A percentile compares a stretch with the other conserved stretches of the same genome.
phyloP scores from a whole-genome alignment of 2,329 filamentous ascomycete genomes.

The Lachnellula occidentalis region DNA sequence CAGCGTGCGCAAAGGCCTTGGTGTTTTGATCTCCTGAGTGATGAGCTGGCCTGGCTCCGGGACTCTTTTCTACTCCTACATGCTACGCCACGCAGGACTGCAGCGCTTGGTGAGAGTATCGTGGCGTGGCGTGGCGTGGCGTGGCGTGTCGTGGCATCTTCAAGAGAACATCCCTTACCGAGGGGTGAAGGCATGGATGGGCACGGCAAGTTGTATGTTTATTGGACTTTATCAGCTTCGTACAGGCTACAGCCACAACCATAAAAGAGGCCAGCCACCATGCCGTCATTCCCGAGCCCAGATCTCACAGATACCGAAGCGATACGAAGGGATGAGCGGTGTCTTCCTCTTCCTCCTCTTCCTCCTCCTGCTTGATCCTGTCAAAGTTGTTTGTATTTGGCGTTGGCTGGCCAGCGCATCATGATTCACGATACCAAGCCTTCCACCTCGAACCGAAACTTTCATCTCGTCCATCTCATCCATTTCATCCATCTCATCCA shows the following conservation, averaged over 20 bases:
- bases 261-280: neutral
- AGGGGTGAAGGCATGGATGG: neutral
- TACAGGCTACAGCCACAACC: constrained; percentile 4
- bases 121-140: neutral
- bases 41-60: neutral
- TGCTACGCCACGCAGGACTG: neutral
- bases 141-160: neutral
- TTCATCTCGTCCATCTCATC: no score
- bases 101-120: neutral
- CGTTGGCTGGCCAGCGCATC: neutral
- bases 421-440: neutral
- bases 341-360: neutral
- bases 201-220: constrained; percentile 1
- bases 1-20: constrained; percentile 1
- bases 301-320: neutral
- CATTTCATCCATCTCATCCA: no score
- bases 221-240: constrained; percentile 10
- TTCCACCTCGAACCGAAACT: no score
- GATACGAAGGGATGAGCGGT: neutral
- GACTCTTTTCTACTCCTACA: no score
- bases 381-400: neutral
- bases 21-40: no score
- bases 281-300: neutral
- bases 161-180: neutral
- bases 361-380: neutral